Base-by-base conservation (phyloP, 805 yeast genomes). In the Hanseniaspora meyeri region DNA sequence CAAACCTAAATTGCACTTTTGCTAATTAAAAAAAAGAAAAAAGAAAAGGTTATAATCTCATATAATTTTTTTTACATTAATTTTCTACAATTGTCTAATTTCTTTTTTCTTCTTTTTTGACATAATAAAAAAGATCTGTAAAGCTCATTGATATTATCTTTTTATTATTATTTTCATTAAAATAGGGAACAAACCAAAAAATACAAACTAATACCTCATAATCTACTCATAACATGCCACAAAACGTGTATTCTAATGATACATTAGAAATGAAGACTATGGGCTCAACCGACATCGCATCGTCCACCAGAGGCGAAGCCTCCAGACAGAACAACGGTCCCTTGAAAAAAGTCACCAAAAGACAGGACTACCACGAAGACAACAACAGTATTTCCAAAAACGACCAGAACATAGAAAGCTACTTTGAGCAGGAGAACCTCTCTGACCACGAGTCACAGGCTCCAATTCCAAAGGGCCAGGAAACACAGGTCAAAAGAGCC, bases 401-500 rank as follows among this genome's bases (percentile, higher is more conserved):
- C 16, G 37, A 24, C 38, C 17, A 36, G 9, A 31, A 27, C 20
- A 24, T 16, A 3, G 45, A 43, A 42, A n/a, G 32, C 6, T 42
- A 51, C 9, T 49, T 34, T 14, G 55, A 53, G 16, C 40, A 40
- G 10, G 53, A 46, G 16, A 51, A 47, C 37, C 4, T 50, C 1
- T 55, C 59, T 38, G 59, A 46, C 36, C 56, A 53, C 31, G 42
- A 58, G 17, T 61, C 62, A 6, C 64, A 61, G 16, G 57, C 59
- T 20, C 40, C 49, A 2, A 34, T 46, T 3, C 27, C 27, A 7
- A 70, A 68, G 1, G 60, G 59, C 24, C 62, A 64, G 38, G 69
- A 70, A 27, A 68, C 73, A 1, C 75, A 78, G 62, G 82, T 80
- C 57, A 77, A 78, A 62, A 72, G 89, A 65, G 76, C 74, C 49